A percentile compares a stretch with the other conserved stretches of the same genome.
Conservation (phyloP, 2,329 filamentous ascomycete species). For the Chrysoporthe cubensis region DNA sequence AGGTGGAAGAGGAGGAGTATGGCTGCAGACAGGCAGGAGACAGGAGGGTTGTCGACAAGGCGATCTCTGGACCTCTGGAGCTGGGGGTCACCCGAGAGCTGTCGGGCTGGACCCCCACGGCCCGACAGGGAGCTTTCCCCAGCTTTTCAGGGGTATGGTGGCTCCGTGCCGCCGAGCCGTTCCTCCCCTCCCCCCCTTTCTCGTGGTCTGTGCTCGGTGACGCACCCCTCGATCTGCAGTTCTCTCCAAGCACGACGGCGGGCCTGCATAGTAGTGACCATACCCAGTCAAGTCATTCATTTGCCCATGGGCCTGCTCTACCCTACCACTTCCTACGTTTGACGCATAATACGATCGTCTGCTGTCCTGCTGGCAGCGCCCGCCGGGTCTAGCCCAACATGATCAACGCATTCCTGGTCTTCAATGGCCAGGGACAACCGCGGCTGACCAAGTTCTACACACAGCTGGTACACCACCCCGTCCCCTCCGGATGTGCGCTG, state of each 20-base stretch:
- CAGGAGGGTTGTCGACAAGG: too few relatives aligned
- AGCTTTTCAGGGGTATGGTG: constrained; percentile 25
- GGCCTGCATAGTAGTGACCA: too few relatives aligned
- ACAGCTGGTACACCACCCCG: constrained; percentile 68
- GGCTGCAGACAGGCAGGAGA: not conserved
- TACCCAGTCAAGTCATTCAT: not conserved
- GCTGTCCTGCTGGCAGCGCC: not conserved
- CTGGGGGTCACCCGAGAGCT: not conserved
- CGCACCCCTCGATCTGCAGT: not conserved
- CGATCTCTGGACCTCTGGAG: not conserved
- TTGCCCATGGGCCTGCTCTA: not conserved
- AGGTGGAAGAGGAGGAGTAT: not conserved
- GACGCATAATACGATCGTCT: too few relatives aligned
- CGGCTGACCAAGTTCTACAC: constrained; percentile 98
- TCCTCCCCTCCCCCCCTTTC: not conserved
- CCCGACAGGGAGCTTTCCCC: constrained; percentile 24
- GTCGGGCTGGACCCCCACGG: constrained; percentile 1
- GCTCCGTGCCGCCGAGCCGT: too few relatives aligned
- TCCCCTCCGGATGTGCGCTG: constrained; percentile 8
- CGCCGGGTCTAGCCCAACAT: constrained; percentile 52
- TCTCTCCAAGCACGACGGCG: not conserved
- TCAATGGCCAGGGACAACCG: constrained; percentile 97
- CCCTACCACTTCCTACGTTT: too few relatives aligned
- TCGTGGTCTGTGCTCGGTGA: not conserved
- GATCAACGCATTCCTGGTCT: constrained; percentile 99